These are phyloP conservation scores for Flaveria floridana DNA, from an alignment of 140 eudicot species.

Conservation along the genomic window DNA sequence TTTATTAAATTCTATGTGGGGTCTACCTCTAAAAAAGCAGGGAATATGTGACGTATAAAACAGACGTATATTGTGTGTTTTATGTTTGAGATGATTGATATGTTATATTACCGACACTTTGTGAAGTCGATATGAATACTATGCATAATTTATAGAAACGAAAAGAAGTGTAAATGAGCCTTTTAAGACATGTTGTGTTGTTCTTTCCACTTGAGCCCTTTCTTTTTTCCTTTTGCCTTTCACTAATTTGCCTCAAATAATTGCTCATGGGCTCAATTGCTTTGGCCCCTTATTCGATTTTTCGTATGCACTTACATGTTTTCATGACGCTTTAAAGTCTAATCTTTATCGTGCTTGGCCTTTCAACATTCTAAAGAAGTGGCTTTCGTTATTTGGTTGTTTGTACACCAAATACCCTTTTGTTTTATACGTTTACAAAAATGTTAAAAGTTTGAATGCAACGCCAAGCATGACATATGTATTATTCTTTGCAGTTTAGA, in stretches of 20 bases:
- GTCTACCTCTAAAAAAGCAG: neutral
- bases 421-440: constrained; percentile 22
- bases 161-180: constrained; percentile 41
- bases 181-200: constrained; percentile 23
- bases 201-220: constrained; percentile 43
- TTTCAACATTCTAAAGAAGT: constrained; percentile 35
- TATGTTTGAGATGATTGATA: constrained; percentile 11
- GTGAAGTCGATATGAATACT: neutral
- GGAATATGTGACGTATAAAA: constrained; percentile 23
- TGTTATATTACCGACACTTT: constrained; percentile 3
- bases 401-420: constrained; percentile 20
- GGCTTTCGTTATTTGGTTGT: constrained; percentile 37
- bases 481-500: too few relatives aligned
- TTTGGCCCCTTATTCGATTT: constrained; percentile 24
- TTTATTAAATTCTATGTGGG: neutral
- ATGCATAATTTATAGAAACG: constrained; percentile 19
- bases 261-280: constrained; percentile 39
- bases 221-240: constrained; percentile 41
- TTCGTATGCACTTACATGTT: neutral
- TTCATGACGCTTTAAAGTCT: neutral
- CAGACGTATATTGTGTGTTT: constrained; percentile 18
- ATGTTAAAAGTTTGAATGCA: constrained; percentile 21
- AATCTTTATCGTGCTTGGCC: constrained; percentile 30
- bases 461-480: constrained; percentile 6
- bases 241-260: constrained; percentile 46